These are phyloP conservation scores for Naganishia cerealis DNA, from an alignment of 1,284 basidiomycete genomes.

Conservation along the genomic window DNA sequence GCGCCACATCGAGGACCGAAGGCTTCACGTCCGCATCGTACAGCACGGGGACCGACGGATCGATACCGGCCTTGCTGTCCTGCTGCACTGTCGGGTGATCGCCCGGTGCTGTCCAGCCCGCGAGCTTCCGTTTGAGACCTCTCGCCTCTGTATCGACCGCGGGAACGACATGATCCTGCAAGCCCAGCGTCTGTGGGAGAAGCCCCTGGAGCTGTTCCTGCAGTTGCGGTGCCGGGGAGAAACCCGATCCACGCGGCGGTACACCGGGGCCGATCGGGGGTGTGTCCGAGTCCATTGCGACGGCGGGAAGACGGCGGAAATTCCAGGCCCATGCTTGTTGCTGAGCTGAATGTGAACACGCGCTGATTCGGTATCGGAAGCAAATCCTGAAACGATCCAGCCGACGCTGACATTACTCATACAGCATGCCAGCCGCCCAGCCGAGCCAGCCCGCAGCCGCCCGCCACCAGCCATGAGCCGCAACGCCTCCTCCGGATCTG, in stretches of 20 bases:
- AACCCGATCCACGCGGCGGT: too few relatives aligned
- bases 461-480: slow-evolving; percentile 1
- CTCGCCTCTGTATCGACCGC: slow-evolving; percentile 1
- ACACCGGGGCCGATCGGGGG: too few relatives aligned
- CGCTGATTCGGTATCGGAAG: slow-evolving; percentile 10
- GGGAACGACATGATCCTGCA: background rate
- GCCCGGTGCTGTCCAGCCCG: slow-evolving; percentile 20
- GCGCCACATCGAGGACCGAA: background rate
- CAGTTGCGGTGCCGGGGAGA: too few relatives aligned
- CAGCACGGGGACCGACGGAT: background rate
- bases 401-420: background rate
- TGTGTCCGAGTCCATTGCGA: too few relatives aligned
- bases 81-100: background rate
- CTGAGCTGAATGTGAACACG: too few relatives aligned
- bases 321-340: background rate
- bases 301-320: too few relatives aligned
- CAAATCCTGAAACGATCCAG: slow-evolving; percentile 9
- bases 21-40: background rate
- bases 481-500: background rate
- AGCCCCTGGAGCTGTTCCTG: too few relatives aligned
- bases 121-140: slow-evolving; percentile 14
- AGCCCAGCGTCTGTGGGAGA: background rate
- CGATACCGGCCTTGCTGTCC: background rate
- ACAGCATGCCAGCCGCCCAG: background rate
- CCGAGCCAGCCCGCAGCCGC: background rate